These are phyloP conservation scores for Jaltomata sinuosa DNA, from an alignment of 257 asterid genomes.

Conservation along the genomic window DNA sequence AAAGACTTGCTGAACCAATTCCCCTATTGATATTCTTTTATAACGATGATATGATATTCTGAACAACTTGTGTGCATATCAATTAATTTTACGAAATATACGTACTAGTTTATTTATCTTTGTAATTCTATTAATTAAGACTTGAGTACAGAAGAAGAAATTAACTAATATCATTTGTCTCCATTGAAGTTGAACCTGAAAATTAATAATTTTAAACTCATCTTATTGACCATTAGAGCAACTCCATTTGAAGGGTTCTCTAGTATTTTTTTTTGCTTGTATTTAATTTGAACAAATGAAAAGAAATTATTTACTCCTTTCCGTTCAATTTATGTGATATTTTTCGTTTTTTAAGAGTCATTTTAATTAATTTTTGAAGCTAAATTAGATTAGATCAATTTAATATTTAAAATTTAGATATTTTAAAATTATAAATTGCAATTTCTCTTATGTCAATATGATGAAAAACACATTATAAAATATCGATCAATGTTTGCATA, in stretches of 20 bases:
- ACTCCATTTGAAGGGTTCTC: neutral
- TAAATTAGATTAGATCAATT: neutral
- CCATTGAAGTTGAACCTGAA: no score
- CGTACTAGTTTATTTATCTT: no score
- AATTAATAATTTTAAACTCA: neutral
- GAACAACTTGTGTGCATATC: neutral
- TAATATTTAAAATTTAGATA: neutral
- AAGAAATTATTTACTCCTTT: neutral
- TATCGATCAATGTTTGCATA: neutral
- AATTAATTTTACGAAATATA: neutral
- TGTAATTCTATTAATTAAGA: no score
- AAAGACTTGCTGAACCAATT: conserved; percentile 19
- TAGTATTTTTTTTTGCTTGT: neutral
- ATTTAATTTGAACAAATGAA: neutral
- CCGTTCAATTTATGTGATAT: neutral
- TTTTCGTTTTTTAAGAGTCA: neutral
- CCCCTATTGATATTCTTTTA: neutral
- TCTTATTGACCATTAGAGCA: neutral
- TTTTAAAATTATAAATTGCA: neutral
- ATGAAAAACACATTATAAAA: neutral
- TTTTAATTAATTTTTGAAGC: neutral
- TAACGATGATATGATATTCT: no score
- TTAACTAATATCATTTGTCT: no score
- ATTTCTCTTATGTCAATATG: neutral
- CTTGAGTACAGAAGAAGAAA: neutral